Evolutionary conservation across 164 flowering plant genomes (phyloP).

Genomic region (Berberis vulgaris): DNA sequence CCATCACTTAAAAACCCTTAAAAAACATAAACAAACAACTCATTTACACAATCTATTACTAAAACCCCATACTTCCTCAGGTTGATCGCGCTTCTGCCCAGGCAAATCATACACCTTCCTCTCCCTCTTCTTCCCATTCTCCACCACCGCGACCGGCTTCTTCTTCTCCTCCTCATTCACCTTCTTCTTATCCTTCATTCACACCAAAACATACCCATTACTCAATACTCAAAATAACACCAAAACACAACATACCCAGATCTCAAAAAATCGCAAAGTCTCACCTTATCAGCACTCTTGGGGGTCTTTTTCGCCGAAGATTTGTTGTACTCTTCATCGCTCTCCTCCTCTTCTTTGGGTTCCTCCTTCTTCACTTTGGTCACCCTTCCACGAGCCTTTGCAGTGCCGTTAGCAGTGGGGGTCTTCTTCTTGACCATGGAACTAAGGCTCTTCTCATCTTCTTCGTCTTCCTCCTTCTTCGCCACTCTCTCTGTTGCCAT

Average conservation of each 20-base stretch:
- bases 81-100: slow-evolving; percentile 93
- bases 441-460: no score
- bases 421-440: no score
- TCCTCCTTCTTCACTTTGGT: not conserved
- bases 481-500: no score
- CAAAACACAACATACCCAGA: not conserved
- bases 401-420: no score
- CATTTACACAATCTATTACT: not conserved
- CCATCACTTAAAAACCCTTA: slow-evolving; percentile 4
- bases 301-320: not conserved
- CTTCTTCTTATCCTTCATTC: slow-evolving; percentile 20
- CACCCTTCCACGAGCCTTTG: no score
- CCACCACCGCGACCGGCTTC: slow-evolving; percentile 10
- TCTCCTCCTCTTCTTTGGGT: not conserved
- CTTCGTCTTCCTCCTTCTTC: no score
- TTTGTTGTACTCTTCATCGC: not conserved
- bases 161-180: slow-evolving; percentile 20
- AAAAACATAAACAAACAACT: not conserved
- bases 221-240: not conserved
- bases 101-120: slow-evolving; percentile 83
- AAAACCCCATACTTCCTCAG: slow-evolving; percentile 51
- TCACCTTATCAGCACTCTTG: not conserved
- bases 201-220: not conserved
- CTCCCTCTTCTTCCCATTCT: slow-evolving; percentile 42
- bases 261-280: not conserved